Percentiles rank a stretch among this genome's conserved stretches.
phyloP scores from a whole-genome alignment of 1,284 basidiomycete species.

The Marasmius sp. region DNA sequence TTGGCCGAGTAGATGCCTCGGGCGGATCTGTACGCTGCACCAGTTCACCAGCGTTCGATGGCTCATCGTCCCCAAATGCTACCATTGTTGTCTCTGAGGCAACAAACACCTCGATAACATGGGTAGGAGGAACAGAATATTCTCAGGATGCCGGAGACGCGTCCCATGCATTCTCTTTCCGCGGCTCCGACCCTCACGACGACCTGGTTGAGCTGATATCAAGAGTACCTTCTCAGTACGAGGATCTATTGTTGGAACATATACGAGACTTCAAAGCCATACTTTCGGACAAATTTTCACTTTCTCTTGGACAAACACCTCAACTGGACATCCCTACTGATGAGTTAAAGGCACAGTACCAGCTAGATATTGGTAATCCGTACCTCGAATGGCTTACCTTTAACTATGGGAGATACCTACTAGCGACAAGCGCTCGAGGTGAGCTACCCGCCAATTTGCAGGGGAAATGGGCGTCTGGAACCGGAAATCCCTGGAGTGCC shows the following conservation, averaged over 20 bases:
- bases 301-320: slow-evolving; percentile 59
- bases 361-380: slow-evolving; percentile 52
- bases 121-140: slow-evolving; percentile 73
- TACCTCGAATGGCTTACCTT: slow-evolving; percentile 75
- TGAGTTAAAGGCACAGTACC: slow-evolving; percentile 50
- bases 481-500: slow-evolving; percentile 56
- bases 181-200: slow-evolving; percentile 58
- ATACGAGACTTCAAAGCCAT: slow-evolving; percentile 46
- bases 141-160: slow-evolving; percentile 59
- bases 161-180: slow-evolving; percentile 58
- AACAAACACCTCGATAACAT: slow-evolving; percentile 58
- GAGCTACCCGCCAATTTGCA: slow-evolving; percentile 69
- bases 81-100: slow-evolving; percentile 48
- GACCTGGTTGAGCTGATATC: slow-evolving; percentile 39
- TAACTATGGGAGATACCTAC: slow-evolving; percentile 70
- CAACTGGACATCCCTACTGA: slow-evolving; percentile 58
- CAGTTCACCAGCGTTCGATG: slow-evolving; percentile 23
- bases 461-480: slow-evolving; percentile 66
- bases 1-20: slow-evolving; percentile 46
- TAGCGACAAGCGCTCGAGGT: slow-evolving; percentile 62
- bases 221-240: slow-evolving; percentile 29
- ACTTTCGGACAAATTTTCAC: slow-evolving; percentile 46
- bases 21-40: slow-evolving; percentile 32
- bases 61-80: slow-evolving; percentile 44
- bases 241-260: slow-evolving; percentile 43